Base-by-base conservation (phyloP, 2,329 filamentous ascomycete genomes). In the Diaporthe sp. region DNA sequence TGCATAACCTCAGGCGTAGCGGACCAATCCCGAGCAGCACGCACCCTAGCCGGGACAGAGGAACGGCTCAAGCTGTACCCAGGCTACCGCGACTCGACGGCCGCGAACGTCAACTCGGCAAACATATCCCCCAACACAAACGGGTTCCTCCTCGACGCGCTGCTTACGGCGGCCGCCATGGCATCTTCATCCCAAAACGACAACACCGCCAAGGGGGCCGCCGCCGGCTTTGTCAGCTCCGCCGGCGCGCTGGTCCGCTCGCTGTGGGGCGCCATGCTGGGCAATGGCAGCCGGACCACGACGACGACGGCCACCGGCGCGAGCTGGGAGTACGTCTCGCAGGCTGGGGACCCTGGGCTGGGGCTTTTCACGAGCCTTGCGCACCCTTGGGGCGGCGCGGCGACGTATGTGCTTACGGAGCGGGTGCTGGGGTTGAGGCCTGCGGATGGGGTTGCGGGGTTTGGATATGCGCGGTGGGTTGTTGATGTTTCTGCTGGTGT, bases 71-170 rank as follows among this genome's bases (percentile, higher is more conserved):
- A 22, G 37, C 75, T 79, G 1, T 56, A 59, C 2, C 75, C 76
- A 2, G 78, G 78, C 1, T 79, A 78, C 73, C 77, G 75, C 37
- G 77, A 79, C 69, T 47, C 37, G 39, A 77, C 77, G 4, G 70
- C 39, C 1, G 72, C 73, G 1, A 10, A 50, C 42, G 13, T 9
- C 10, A 5, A 19, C 12, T 71, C 73, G 3, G 53, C 75, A 15
- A 83, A 81, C 68, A 83, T 86, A 44, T 86, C 85, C 4, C 85
- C 87, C 15, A 87, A 87, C 76, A 87, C 84, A 32, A 84, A 81
- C 17, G 84, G 85, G 2, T 86, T 87, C 75, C 78, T 87, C 2
- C 81, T 87, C 6, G 50, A 70, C 25, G 50, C 50, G n/a, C 10
- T 66, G 22, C 4, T 74, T 7, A 2, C 7, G n/a, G 78, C 82